Conservation (phyloP, 345 rosid species). For the Hibiscus tridactylites region DNA sequence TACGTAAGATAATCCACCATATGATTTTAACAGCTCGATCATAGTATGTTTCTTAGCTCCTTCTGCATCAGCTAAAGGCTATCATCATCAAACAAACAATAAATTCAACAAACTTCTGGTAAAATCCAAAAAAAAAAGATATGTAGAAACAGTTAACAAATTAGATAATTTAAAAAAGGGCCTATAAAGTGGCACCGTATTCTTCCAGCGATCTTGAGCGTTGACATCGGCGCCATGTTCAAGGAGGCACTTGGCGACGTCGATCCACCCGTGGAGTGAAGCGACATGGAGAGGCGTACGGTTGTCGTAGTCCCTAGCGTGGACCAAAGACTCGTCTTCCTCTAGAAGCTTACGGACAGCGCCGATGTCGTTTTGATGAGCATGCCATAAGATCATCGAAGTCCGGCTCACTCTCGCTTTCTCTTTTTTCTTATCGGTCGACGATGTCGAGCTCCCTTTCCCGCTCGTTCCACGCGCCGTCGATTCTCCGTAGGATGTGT, state of each 20-base stretch:
- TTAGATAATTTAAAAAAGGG: neutral
- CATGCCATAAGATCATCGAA: constrained; percentile 93
- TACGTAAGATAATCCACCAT: constrained; percentile 88
- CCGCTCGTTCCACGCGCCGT: constrained; percentile 15
- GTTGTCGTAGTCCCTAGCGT: constrained; percentile 81
- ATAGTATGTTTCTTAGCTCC: constrained; percentile 77
- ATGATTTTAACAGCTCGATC: constrained; percentile 65
- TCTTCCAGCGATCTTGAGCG: constrained; percentile 99
- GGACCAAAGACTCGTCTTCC: constrained; percentile 78
- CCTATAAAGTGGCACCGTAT: constrained; percentile 43
- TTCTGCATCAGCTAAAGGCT: constrained; percentile 99
- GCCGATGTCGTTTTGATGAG: constrained; percentile 86
- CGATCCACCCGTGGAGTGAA: constrained; percentile 92
- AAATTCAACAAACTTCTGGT: neutral
- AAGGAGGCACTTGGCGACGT: constrained; percentile 73
- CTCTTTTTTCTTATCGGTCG: constrained; percentile 71
- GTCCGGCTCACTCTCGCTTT: constrained; percentile 97
- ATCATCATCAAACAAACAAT: constrained; percentile 12
- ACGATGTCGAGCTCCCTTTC: constrained; percentile 22
- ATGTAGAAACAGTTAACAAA: neutral
- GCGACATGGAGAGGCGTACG: constrained; percentile 96
- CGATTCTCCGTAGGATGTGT: constrained; percentile 27
- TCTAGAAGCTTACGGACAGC: constrained; percentile 87
- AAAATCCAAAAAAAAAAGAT: neutral
- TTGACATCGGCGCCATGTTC: constrained; percentile 94